phyloP scores from a whole-genome alignment of 129 eudicot genomes.

The Arctium minus region DNA sequence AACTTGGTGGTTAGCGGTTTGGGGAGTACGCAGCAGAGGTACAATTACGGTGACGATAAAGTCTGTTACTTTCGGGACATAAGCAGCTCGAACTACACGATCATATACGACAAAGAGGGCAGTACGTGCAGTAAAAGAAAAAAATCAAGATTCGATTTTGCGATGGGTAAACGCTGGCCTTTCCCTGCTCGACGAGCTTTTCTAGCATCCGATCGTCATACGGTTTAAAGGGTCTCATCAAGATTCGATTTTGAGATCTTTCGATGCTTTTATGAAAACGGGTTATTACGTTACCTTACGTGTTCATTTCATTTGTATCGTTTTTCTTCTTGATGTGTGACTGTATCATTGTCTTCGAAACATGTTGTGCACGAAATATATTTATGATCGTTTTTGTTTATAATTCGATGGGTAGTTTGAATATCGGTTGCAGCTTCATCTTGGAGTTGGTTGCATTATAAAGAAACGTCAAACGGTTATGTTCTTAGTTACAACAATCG shows the following conservation, averaged over 20 bases:
- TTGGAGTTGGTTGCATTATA: background rate
- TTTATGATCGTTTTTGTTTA: background rate
- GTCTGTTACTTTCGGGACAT: conserved; percentile 67
- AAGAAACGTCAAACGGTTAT: background rate
- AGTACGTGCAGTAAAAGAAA: conserved; percentile 33
- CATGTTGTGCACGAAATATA: background rate
- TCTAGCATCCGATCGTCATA: conserved; percentile 9
- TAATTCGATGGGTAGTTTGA: background rate
- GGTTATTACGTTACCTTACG: background rate
- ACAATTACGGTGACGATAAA: conserved; percentile 36
- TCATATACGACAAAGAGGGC: conserved; percentile 63
- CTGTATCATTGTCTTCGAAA: conserved; percentile 13
- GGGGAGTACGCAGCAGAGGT: conserved; percentile 74
- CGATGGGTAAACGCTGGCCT: conserved; percentile 9
- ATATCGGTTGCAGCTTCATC: background rate
- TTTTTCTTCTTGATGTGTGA: background rate
- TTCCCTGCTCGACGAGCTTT: conserved; percentile 22
- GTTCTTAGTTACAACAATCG: background rate
- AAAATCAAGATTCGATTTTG: conserved; percentile 14
- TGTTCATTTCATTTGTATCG: background rate
- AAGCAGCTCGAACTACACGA: conserved; percentile 75
- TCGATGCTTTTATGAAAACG: background rate
- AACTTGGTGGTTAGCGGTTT: conserved; percentile 66
- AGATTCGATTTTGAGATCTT: background rate
- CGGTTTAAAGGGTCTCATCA: conserved; percentile 9